Evolutionary conservation across 768 basidiomycete genomes (phyloP).

Genomic region (Boletus rubescentipes): DNA sequence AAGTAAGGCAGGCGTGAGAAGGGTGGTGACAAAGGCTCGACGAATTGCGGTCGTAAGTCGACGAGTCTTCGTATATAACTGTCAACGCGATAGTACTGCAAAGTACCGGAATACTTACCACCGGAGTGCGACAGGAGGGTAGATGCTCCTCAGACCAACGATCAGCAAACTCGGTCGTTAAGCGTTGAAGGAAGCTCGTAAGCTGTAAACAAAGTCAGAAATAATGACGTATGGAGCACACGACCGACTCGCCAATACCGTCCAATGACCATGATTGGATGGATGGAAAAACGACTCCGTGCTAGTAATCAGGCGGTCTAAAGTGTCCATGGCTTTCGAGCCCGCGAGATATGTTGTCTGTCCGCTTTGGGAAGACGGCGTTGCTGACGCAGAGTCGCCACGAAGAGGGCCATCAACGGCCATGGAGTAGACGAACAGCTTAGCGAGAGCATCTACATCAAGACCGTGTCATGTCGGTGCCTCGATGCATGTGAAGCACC

Average conservation of each 20-base stretch:
- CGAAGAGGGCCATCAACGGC: conserved; percentile 72
- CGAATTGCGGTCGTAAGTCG: conserved; percentile 81
- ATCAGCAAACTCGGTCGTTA: conserved; percentile 75
- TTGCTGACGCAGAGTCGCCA: conserved; percentile 46
- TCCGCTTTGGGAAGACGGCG: conserved; percentile 60
- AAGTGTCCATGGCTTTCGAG: conserved; percentile 82
- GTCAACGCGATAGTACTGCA: background rate
- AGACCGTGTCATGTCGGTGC: background rate
- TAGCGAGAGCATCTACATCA: conserved; percentile 68
- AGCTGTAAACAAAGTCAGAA: conserved; percentile 43
- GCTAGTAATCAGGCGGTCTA: conserved; percentile 86
- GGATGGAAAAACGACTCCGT: conserved; percentile 97
- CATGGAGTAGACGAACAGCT: conserved; percentile 88
- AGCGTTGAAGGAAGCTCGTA: conserved; percentile 78
- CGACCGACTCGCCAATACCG: conserved; percentile 32
- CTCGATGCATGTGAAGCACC: background rate
- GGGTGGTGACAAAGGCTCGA: conserved; percentile 73
- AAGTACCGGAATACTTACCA: conserved; percentile 35
- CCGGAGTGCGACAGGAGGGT: conserved; percentile 74
- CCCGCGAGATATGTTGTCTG: conserved; percentile 70
- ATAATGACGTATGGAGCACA: background rate
- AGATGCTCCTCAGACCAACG: conserved; percentile 79
- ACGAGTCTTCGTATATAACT: conserved; percentile 47
- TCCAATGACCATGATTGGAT: conserved; percentile 87
- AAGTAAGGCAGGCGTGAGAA: conserved; percentile 85